Evolutionary conservation across 2,329 filamentous ascomycete genomes (phyloP).

Genomic region (Calonectria naviculata): DNA sequence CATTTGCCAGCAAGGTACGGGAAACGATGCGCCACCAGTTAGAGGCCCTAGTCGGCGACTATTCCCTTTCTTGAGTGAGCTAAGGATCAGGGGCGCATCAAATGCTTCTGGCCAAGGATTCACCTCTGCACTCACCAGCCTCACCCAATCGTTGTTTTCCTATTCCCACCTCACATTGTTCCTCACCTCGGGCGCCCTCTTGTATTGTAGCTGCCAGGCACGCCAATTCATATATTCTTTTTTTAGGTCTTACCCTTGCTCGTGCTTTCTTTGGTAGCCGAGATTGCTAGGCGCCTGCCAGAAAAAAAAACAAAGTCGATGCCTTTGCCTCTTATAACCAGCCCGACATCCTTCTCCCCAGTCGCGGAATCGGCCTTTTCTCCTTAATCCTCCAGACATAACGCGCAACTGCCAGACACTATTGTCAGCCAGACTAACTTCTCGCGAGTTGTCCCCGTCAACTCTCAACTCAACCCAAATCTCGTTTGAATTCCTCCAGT

Average conservation of each 20-base stretch:
- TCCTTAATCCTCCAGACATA: slow-evolving; percentile 14
- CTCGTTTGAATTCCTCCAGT: not conserved
- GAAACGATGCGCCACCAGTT: not conserved
- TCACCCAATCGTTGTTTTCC: not conserved
- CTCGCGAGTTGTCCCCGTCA: not conserved
- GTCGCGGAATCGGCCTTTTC: slow-evolving; percentile 22
- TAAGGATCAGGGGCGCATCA: not conserved
- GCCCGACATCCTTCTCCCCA: slow-evolving; percentile 7
- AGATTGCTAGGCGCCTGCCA: not conserved
- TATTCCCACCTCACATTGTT: not conserved
- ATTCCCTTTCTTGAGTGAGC: not conserved
- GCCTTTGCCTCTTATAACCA: not conserved
- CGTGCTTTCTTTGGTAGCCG: not conserved
- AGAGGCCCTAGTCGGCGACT: not conserved
- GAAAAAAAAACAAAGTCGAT: not conserved
- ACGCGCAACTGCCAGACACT: not conserved
- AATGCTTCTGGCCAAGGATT: not conserved
- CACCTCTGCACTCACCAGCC: not conserved
- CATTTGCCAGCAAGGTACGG: not conserved
- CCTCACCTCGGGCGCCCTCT: not conserved
- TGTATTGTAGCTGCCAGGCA: not conserved
- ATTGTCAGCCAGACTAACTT: not conserved
- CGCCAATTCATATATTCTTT: not conserved
- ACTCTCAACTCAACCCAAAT: not conserved
- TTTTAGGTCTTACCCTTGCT: not conserved